Evolutionary conservation across 2,329 filamentous ascomycete genomes (phyloP), one percentile per base, ranked within the genome.

Genomic region (Biscogniauxia marginata): DNA sequence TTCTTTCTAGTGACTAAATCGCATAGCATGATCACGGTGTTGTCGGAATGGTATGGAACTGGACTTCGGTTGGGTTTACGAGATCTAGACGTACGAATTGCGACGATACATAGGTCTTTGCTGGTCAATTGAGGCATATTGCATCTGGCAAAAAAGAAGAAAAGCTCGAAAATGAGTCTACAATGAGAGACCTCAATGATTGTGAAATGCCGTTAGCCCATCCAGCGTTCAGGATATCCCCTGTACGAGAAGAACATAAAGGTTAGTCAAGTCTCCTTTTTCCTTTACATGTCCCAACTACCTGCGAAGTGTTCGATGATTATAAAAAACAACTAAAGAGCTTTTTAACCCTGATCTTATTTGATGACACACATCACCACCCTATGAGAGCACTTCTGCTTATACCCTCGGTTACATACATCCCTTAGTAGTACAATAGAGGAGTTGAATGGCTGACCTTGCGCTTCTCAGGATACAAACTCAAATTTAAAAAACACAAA

Each of bases 341-440:
- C 83, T 86, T 86, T 86, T 86, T 85, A 85, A 86, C 82, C 82
- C 83, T 85, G 82, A 77, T 74, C 71, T 75, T 69, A 67, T 69
- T 78, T 84, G 79, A 84, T 83, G 82, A 84, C 74, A 73, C 68
- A 70, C 64, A 82, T 80, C 76, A 84, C 72, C 72, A 81, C 74
- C 67, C 64, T 84, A 84, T 85, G 83, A 85, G 81, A 78, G n/a
- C 73, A 74, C 69, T 49, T 55, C 19, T 49, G 48, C 49, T 56
- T 11, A 21, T 46, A 24, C n/a, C 30, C 30, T 39, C n/a, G 9
- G n/a, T 16, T n/a, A n/a, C 30, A 39, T 3, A 11, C 4, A 4
- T 39, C n/a, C 9, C n/a, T 53, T 55, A 30, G 56, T 50, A n/a
- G 43, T 54, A 56, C 25, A 21, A 49, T 50, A 23, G 48, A 51